These are phyloP conservation scores for Knufia petricola DNA, from an alignment of 2,329 filamentous ascomycete species.

Conservation along the genomic window DNA sequence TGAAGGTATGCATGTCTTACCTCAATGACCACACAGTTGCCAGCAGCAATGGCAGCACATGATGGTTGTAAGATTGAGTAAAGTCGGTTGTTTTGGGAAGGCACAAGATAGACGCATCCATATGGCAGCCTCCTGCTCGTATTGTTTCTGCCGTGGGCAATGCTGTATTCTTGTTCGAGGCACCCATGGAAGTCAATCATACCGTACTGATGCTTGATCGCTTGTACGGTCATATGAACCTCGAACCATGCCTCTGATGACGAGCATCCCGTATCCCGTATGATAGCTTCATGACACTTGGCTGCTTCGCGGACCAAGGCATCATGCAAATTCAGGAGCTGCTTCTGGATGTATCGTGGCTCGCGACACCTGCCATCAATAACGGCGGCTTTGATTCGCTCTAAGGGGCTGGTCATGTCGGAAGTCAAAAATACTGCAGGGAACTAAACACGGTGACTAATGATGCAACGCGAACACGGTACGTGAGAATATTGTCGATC, in stretches of 20 bases:
- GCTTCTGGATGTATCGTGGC: slow-evolving; percentile 31
- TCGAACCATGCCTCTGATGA: slow-evolving; percentile 28
- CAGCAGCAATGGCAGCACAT: slow-evolving; percentile 30
- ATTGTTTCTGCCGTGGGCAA: slow-evolving; percentile 24
- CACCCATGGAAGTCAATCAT: slow-evolving; percentile 18
- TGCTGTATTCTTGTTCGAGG: slow-evolving; percentile 26
- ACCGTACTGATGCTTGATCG: slow-evolving; percentile 24
- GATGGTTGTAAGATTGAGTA: slow-evolving; percentile 28
- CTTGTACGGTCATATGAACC: slow-evolving; percentile 23
- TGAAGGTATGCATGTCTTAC: too few relatives aligned
- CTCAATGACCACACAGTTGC: slow-evolving; percentile 30
- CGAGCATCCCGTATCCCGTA: slow-evolving; percentile 25
- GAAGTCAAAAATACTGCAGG: too few relatives aligned
- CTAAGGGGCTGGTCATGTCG: neutral
- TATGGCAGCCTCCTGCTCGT: slow-evolving; percentile 17
- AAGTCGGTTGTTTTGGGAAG: slow-evolving; percentile 26
- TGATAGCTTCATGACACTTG: slow-evolving; percentile 27
- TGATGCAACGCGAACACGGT: too few relatives aligned
- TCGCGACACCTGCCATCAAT: slow-evolving; percentile 33
- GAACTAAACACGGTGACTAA: too few relatives aligned
- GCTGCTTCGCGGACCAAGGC: slow-evolving; percentile 21
- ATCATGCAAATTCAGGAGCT: slow-evolving; percentile 31
- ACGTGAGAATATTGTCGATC: too few relatives aligned
- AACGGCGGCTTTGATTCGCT: slow-evolving; percentile 8
- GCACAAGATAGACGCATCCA: slow-evolving; percentile 28